Conservation (phyloP, 176 grass and related monocot species). For the Carex pumila region DNA sequence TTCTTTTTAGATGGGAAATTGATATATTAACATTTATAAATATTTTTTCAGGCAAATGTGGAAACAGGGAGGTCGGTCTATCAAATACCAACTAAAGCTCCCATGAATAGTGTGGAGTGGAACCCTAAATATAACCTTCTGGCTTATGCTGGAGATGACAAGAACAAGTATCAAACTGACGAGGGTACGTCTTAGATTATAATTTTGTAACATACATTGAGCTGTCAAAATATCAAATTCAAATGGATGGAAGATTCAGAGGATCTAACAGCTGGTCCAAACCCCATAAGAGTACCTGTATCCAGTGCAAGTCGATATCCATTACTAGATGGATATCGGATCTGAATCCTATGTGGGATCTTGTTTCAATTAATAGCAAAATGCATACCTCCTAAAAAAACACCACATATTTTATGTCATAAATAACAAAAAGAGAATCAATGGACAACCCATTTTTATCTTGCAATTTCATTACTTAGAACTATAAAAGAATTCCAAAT, state of each 20-base stretch:
- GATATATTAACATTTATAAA: slow-evolving; percentile 5
- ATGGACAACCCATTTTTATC: background rate
- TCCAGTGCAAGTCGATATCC: background rate
- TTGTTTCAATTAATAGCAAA: background rate
- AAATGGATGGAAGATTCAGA: background rate
- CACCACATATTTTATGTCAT: background rate
- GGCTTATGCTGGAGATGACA: slow-evolving; percentile 96
- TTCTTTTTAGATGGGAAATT: background rate
- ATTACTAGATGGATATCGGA: background rate
- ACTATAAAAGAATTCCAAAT: background rate
- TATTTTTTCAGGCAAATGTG: slow-evolving; percentile 64
- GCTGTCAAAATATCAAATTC: background rate
- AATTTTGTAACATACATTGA: background rate
- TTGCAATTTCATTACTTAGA: background rate
- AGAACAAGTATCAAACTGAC: slow-evolving; percentile 90
- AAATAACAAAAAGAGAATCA: background rate
- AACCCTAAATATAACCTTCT: slow-evolving; percentile 93
- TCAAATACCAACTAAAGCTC: slow-evolving; percentile 92
- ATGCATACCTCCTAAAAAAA: background rate
- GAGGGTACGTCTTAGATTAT: slow-evolving; percentile 46
- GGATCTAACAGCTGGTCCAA: background rate
- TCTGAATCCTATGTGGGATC: background rate
- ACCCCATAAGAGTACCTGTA: background rate
- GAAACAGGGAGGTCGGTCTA: slow-evolving; percentile 82
- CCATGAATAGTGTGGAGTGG: slow-evolving; percentile 98